Percentiles rank a stretch among this genome's conserved stretches.
Evolutionary conservation across 257 asterid genomes (phyloP).

Genomic region (Petrea volubilis): DNA sequence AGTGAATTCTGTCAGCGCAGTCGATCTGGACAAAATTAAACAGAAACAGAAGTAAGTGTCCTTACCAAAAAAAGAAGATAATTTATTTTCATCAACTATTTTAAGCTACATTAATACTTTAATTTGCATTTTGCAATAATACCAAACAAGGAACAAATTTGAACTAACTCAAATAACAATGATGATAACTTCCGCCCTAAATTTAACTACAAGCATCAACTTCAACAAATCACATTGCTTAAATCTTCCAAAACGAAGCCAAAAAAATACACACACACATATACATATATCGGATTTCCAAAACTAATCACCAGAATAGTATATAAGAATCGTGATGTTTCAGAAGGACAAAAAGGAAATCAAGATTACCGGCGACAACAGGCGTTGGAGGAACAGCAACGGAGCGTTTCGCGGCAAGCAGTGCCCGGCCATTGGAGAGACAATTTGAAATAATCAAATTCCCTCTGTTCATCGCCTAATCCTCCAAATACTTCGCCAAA

Average conservation of each 20-base stretch:
- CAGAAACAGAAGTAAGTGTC: slow-evolving; percentile 26
- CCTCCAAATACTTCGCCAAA: slow-evolving; percentile 21
- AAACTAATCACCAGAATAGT: neutral
- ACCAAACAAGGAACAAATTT: too few relatives aligned
- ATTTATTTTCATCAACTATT: too few relatives aligned
- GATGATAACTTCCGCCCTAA: neutral
- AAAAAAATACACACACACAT: neutral
- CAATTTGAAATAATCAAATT: slow-evolving; percentile 74
- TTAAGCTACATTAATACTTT: too few relatives aligned
- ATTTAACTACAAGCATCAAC: neutral
- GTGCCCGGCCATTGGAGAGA: slow-evolving; percentile 87
- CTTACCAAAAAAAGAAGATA: neutral
- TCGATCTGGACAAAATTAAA: slow-evolving; percentile 57
- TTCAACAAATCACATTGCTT: neutral
- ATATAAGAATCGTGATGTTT: neutral
- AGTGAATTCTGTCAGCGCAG: slow-evolving; percentile 60
- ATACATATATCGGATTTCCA: neutral
- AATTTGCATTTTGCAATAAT: too few relatives aligned
- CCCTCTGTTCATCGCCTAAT: slow-evolving; percentile 36
- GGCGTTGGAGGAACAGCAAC: slow-evolving; percentile 68
- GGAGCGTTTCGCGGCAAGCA: slow-evolving; percentile 44
- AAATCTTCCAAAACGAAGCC: neutral
- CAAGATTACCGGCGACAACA: slow-evolving; percentile 67
- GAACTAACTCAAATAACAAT: neutral
- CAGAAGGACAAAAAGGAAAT: neutral